Percentiles rank a stretch among this genome's conserved stretches.
phyloP scores from a whole-genome alignment of 768 basidiomycete species.

The Mycena galopus region DNA sequence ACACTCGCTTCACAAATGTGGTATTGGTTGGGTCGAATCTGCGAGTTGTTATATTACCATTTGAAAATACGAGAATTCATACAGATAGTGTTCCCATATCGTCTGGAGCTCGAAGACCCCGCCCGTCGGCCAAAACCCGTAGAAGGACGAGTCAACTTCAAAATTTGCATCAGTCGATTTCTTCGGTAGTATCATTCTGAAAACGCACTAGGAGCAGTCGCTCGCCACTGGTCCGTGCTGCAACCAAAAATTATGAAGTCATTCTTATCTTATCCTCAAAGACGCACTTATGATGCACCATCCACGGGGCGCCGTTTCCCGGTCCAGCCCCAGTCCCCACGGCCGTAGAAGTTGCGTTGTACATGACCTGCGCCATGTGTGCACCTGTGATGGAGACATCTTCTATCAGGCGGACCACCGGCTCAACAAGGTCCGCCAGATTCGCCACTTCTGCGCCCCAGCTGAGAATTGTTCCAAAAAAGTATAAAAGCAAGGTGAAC shows the following conservation, averaged over 20 bases:
- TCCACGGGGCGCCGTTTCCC: slow-evolving; percentile 27
- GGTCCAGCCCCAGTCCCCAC: slow-evolving; percentile 13
- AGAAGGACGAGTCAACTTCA: slow-evolving; percentile 36
- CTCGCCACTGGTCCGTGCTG: slow-evolving; percentile 27
- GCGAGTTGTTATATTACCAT: neutral
- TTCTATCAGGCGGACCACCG: slow-evolving; percentile 25
- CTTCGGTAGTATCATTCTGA: neutral
- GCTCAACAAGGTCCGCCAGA: slow-evolving; percentile 36
- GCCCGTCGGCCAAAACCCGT: slow-evolving; percentile 36
- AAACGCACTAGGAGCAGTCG: slow-evolving; percentile 14
- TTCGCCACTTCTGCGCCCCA: slow-evolving; percentile 36
- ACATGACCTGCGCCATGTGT: slow-evolving; percentile 29
- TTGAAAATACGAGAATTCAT: neutral
- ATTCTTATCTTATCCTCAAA: slow-evolving; percentile 3
- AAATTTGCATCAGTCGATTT: neutral
- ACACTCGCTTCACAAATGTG: slow-evolving; percentile 24
- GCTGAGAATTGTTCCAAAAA: slow-evolving; percentile 10
- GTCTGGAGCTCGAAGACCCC: slow-evolving; percentile 33
- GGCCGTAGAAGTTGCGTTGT: slow-evolving; percentile 28
- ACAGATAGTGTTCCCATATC: slow-evolving; percentile 33
- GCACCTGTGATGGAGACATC: slow-evolving; percentile 34
- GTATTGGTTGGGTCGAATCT: slow-evolving; percentile 23
- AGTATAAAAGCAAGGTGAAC: neutral
- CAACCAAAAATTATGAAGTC: neutral
- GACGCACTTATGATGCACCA: slow-evolving; percentile 33